phyloP scores from a whole-genome alignment of 495 filamentous ascomycete species.

The Aspergillus asperescens region DNA sequence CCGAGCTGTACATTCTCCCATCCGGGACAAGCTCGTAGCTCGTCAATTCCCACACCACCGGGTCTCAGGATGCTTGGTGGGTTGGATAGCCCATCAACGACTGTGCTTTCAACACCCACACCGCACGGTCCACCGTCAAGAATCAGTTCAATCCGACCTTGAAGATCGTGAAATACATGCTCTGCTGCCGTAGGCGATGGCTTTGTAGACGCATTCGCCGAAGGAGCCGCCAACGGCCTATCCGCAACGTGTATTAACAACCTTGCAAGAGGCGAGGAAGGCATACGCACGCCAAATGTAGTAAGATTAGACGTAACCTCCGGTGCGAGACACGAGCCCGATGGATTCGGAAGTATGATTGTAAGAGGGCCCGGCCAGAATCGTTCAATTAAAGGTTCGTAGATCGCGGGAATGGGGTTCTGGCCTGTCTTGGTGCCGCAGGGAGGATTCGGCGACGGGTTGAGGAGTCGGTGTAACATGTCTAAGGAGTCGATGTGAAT shows the following conservation, averaged over 20 bases:
- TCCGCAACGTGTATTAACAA: conserved; percentile 72
- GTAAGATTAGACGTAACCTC: conserved; percentile 79
- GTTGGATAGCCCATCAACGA: conserved; percentile 79
- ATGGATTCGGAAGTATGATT: conserved; percentile 77
- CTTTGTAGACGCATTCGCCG: conserved; percentile 88
- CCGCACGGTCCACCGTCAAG: conserved; percentile 81
- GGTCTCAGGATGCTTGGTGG: conserved; percentile 82
- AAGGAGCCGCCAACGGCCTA: conserved; percentile 84
- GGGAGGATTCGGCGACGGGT: conserved; percentile 23
- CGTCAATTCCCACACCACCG: conserved; percentile 85
- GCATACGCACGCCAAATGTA: conserved; percentile 90
- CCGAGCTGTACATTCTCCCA: conserved; percentile 74
- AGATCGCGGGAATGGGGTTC: conserved; percentile 69
- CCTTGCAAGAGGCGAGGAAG: conserved; percentile 74
- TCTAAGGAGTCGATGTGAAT: conserved; percentile 78
- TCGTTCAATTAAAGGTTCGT: conserved; percentile 66
- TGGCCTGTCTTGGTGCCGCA: conserved; percentile 22
- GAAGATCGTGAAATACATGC: conserved; percentile 81
- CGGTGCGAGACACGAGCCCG: conserved; percentile 63
- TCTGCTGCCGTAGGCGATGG: conserved; percentile 84
- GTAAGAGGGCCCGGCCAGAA: conserved; percentile 98
- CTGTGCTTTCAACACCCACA: conserved; percentile 94
- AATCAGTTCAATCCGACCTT: conserved; percentile 80
- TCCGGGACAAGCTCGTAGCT: conserved; percentile 64
- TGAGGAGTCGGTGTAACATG: conserved; percentile 67